These are phyloP conservation scores for Periconia digitata DNA, from an alignment of 2,329 filamentous ascomycete species.

Conservation along the genomic window DNA sequence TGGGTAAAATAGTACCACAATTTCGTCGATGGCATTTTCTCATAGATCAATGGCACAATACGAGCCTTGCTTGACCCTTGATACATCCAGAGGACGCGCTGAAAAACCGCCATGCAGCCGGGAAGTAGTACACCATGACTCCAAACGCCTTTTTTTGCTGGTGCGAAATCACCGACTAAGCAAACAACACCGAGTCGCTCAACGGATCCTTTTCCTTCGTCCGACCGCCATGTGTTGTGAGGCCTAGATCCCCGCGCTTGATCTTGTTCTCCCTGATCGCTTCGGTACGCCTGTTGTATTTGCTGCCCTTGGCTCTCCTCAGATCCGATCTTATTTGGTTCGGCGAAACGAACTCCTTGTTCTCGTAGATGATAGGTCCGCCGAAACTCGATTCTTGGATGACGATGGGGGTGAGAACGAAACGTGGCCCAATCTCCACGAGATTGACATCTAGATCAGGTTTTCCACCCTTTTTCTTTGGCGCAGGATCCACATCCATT, in stretches of 20 bases:
- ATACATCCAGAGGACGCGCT: not conserved
- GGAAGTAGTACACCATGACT: not conserved
- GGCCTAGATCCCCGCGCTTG: conserved; percentile 75
- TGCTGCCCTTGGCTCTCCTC: conserved; percentile 71
- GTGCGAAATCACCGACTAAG: conserved; percentile 53
- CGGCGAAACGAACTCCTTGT: conserved; percentile 94
- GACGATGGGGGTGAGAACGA: conserved; percentile 90
- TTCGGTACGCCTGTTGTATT: conserved; percentile 76
- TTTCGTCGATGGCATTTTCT: conserved; percentile 20
- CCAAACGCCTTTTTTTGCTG: conserved; percentile 11
- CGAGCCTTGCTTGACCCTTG: not conserved
- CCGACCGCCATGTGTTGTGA: conserved; percentile 67
- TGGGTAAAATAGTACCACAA: not conserved
- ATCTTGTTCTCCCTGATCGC: conserved; percentile 70
- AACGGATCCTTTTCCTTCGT: conserved; percentile 67
- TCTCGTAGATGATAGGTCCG: conserved; percentile 96
- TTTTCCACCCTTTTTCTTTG: conserved; percentile 51
- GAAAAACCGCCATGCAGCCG: not conserved
- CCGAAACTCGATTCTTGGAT: conserved; percentile 95
- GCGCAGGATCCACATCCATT: conserved; percentile 32
- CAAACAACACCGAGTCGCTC: conserved; percentile 76
- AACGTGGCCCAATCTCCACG: conserved; percentile 90
- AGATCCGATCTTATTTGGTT: conserved; percentile 90
- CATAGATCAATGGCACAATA: conserved; percentile 7
- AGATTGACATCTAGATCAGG: conserved; percentile 75